These are phyloP conservation scores for Ceratobasidium sp. DNA, from an alignment of 1,284 basidiomycete species.

Conservation along the genomic window DNA sequence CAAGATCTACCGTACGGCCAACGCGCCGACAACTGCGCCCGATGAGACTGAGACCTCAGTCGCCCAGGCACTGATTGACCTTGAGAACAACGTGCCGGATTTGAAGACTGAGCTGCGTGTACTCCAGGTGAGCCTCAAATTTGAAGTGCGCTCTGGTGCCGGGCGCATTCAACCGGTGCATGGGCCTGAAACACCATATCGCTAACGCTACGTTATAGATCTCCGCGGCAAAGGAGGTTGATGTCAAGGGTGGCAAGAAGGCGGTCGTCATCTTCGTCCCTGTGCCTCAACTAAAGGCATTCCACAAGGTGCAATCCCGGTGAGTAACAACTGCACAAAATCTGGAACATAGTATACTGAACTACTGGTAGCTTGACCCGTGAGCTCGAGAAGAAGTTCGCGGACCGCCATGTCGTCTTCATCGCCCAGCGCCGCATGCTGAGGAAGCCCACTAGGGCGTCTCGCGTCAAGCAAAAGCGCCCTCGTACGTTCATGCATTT, in stretches of 20 bases:
- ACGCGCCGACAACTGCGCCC: constrained; percentile 90
- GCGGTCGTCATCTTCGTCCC: constrained; percentile 99
- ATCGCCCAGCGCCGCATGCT: constrained; percentile 99
- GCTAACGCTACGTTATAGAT: constrained; percentile 61
- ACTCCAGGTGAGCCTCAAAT: constrained; percentile 68
- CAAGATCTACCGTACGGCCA: constrained; percentile 97
- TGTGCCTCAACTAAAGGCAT: constrained; percentile 97
- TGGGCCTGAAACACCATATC: too few species aligned
- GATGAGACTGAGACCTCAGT: constrained; percentile 94
- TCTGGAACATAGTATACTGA: neutral
- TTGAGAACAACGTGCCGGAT: constrained; percentile 98
- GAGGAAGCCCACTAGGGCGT: constrained; percentile 95
- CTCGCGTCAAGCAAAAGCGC: constrained; percentile 94
- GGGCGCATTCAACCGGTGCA: neutral
- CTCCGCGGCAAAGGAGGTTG: constrained; percentile 97
- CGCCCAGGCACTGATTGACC: constrained; percentile 96
- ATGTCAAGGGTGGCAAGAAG: constrained; percentile 99
- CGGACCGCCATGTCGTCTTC: constrained; percentile 98
- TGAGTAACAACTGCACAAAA: constrained; percentile 62
- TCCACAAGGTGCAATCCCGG: constrained; percentile 99
- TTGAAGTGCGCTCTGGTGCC: neutral
- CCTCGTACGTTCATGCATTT: constrained; percentile 67
- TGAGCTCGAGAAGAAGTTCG: constrained; percentile 99
- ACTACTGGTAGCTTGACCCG: constrained; percentile 83
- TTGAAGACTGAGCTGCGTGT: constrained; percentile 96